Evolutionary conservation across 2,329 filamentous ascomycete species (phyloP).

Genomic region (Intubia oerlemansii): DNA sequence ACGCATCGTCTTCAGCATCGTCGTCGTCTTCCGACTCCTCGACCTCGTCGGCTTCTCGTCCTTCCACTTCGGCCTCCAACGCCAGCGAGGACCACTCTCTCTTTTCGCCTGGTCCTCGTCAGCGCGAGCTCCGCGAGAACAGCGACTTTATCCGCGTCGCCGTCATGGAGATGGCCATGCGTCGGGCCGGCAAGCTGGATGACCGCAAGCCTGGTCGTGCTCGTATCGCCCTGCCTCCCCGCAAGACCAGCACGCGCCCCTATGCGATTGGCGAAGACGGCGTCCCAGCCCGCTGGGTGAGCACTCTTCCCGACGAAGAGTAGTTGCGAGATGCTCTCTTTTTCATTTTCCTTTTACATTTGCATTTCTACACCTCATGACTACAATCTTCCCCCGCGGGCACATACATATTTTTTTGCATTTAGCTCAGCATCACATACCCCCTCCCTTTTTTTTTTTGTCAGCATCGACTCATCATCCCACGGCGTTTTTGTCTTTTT

Average conservation of each 20-base stretch:
- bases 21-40: background rate
- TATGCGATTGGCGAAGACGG: constrained; percentile 37
- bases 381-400: no score
- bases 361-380: no score
- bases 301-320: no score
- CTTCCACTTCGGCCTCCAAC: background rate
- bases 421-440: no score
- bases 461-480: no score
- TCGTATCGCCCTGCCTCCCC: constrained; percentile 46
- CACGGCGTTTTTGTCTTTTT: no score
- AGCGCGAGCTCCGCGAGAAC: constrained; percentile 48
- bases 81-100: background rate
- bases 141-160: constrained; percentile 50
- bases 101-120: constrained; percentile 24
- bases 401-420: no score
- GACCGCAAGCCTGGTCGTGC: constrained; percentile 44
- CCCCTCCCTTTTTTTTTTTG: no score
- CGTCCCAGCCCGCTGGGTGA: constrained; percentile 36
- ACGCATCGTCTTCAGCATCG: no score
- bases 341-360: background rate
- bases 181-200: constrained; percentile 42
- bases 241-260: constrained; percentile 28
- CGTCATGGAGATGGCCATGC: constrained; percentile 54
- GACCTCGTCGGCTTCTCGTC: background rate
- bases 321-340: no score